Evolutionary conservation across 2,329 filamentous ascomycete genomes (phyloP), one percentile per base, ranked within the genome.

Genomic region (Trichoderma guizhouense): DNA sequence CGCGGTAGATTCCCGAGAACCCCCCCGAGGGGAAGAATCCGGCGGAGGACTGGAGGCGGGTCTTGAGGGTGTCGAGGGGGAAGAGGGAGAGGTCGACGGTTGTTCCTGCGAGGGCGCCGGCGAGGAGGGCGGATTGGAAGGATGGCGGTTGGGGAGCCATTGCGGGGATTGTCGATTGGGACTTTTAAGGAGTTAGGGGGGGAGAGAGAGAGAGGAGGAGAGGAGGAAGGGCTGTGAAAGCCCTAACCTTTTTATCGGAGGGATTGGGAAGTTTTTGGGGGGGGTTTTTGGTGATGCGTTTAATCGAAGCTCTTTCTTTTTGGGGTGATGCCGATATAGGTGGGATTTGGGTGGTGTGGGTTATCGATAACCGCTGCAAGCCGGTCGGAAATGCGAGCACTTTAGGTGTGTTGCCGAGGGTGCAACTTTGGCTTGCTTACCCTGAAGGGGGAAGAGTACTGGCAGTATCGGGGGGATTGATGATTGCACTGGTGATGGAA

Each of bases 31-130:
- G 87, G 79, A 93, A 90, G 85, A 97, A 94, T 81, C 92, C 90
- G 71, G 87, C 81, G 62, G 88, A 88, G 74, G 94, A 94, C 84
- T 99, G 96, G 7, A 99, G 93, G 18, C 96, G 94, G 57, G 97
- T 99, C 85, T 99, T 99, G 80, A 99, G 91, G 0, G 96, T 99
- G 88, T 99, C 97, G 86, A 99, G 94, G 0, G 96, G 96, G 86
- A 93, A 99, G 79, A 99, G 93, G 71, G 94, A 94, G 78, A 97
- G 91, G 88, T 99, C 96, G 82, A 98, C 96, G 15, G 95, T 97
- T 62, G 96, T 96, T 79, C 96, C 96, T 76, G 96, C 96, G 76
- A 98, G 85, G 79, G 91, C 96, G 81, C 96, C 96, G 76, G 96
- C 94, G 86, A 91, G 81, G 77, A 91, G 89, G 78, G 89, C 88